A percentile compares a stretch with the other conserved stretches of the same genome.
Evolutionary conservation across 768 basidiomycete species (phyloP).

Genomic region (Mycena galericulata): DNA sequence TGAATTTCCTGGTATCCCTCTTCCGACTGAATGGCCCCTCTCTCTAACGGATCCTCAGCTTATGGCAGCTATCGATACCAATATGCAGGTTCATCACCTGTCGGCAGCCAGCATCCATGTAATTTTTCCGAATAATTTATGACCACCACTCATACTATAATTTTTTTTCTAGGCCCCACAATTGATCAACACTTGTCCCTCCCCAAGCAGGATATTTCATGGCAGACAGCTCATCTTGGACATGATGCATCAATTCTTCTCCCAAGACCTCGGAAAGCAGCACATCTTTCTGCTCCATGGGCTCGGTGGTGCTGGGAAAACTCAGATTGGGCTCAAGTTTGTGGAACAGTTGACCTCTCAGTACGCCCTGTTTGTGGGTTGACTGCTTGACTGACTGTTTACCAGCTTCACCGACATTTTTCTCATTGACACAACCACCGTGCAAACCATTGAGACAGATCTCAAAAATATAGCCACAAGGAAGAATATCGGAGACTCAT

Average conservation of each 20-base stretch:
- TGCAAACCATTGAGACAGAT: not conserved
- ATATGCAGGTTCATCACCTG: not conserved
- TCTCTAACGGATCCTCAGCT: not conserved
- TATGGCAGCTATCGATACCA: not conserved
- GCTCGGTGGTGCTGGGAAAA: conserved; percentile 19
- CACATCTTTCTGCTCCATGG: conserved; percentile 10
- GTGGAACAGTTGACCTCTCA: not conserved
- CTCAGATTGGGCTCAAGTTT: conserved; percentile 20
- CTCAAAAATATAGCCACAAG: not conserved
- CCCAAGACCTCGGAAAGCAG: not conserved
- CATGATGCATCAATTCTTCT: not conserved
- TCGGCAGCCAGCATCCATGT: not conserved
- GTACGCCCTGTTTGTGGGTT: not conserved
- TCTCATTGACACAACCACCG: conserved; percentile 3
- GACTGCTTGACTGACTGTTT: not conserved
- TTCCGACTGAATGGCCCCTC: too few relatives aligned
- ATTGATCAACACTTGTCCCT: not conserved
- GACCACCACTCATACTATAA: not conserved
- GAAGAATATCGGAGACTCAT: not conserved
- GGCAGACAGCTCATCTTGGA: not conserved
- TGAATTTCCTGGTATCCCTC: not conserved
- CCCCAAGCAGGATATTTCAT: not conserved
- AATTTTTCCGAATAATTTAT: not conserved
- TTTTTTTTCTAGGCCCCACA: not conserved
- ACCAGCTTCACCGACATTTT: conserved; percentile 8